Conservation (phyloP, 768 basidiomycete genomes). For the Hygrophoropsis aurantiaca region DNA sequence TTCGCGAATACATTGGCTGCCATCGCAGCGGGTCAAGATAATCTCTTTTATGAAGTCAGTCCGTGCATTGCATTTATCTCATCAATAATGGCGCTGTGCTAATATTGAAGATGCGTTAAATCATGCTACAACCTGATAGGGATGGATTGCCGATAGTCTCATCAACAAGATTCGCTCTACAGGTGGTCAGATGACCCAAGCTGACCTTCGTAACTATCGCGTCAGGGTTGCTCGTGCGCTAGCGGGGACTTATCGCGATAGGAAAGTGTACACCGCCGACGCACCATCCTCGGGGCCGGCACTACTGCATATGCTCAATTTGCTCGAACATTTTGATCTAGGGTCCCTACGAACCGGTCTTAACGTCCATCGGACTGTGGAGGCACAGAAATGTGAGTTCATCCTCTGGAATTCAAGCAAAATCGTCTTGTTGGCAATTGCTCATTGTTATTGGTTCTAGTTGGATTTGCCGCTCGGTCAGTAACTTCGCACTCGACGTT, state of each 20-base stretch:
- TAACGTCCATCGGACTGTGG: slow-evolving; percentile 50
- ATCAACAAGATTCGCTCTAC: slow-evolving; percentile 40
- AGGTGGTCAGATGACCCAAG: slow-evolving; percentile 49
- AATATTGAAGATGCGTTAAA: too few species aligned
- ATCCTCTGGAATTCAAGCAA: not conserved
- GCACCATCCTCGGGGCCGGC: slow-evolving; percentile 58
- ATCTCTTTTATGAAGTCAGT: slow-evolving; percentile 48
- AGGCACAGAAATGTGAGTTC: slow-evolving; percentile 40
- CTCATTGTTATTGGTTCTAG: slow-evolving; percentile 19
- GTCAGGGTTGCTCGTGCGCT: slow-evolving; percentile 46
- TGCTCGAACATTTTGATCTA: slow-evolving; percentile 47
- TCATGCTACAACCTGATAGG: slow-evolving; percentile 19
- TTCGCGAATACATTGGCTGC: slow-evolving; percentile 48
- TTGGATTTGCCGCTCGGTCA: slow-evolving; percentile 56
- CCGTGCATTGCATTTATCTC: too few species aligned
- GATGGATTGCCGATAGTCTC: slow-evolving; percentile 48
- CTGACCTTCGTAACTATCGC: slow-evolving; percentile 46
- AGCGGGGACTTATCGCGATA: slow-evolving; percentile 48
- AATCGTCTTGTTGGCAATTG: not conserved
- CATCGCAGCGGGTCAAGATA: slow-evolving; percentile 50
- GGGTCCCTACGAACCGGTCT: slow-evolving; percentile 32
- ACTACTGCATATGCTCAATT: slow-evolving; percentile 53
- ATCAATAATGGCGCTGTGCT: too few species aligned
- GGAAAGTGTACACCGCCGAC: slow-evolving; percentile 43
- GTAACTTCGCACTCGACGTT: not conserved